Evolutionary conservation across 2,329 filamentous ascomycete genomes (phyloP).

Genomic region (Colletotrichum shisoi): DNA sequence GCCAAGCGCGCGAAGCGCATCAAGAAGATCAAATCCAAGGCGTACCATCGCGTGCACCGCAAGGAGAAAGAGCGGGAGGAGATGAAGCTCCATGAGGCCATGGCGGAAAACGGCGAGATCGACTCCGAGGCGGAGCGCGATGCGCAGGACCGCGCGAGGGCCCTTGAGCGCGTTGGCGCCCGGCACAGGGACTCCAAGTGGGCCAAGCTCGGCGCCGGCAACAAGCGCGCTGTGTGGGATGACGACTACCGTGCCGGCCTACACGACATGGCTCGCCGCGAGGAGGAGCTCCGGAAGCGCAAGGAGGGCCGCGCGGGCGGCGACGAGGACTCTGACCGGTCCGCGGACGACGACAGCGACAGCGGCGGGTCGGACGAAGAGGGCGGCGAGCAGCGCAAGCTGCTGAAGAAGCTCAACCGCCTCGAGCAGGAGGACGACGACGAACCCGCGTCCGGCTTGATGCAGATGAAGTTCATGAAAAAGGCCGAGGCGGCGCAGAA

Average conservation of each 20-base stretch:
- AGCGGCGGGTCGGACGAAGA: slow-evolving; percentile 64
- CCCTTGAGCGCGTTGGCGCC: slow-evolving; percentile 83
- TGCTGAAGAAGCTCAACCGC: slow-evolving; percentile 57
- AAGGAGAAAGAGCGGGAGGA: slow-evolving; percentile 70
- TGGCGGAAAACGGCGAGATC: slow-evolving; percentile 65
- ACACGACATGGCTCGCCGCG: slow-evolving; percentile 80
- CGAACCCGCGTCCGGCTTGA: slow-evolving; percentile 70
- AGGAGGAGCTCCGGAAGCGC: slow-evolving; percentile 81
- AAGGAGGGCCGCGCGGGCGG: slow-evolving; percentile 73
- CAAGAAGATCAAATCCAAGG: slow-evolving; percentile 99
- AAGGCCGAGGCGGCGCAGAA: slow-evolving; percentile 82
- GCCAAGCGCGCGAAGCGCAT: slow-evolving; percentile 88
- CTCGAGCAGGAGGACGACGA: slow-evolving; percentile 57
- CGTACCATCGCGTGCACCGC: slow-evolving; percentile 89
- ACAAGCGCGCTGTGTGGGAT: slow-evolving; percentile 84
- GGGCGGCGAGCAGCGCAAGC: slow-evolving; percentile 50
- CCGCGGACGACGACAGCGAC: slow-evolving; percentile 61
- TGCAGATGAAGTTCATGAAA: slow-evolving; percentile 93
- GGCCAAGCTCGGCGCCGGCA: slow-evolving; percentile 84
- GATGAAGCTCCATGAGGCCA: slow-evolving; percentile 60
- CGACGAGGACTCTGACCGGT: slow-evolving; percentile 55
- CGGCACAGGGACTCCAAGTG: slow-evolving; percentile 90
- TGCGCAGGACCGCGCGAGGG: slow-evolving; percentile 74
- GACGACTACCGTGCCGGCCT: slow-evolving; percentile 82
- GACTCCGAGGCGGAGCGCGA: slow-evolving; percentile 73